Percentiles rank a stretch among this genome's conserved stretches.
Evolutionary conservation across 2,329 filamentous ascomycete species (phyloP).

Genomic region (Cryphonectria nitschkei): DNA sequence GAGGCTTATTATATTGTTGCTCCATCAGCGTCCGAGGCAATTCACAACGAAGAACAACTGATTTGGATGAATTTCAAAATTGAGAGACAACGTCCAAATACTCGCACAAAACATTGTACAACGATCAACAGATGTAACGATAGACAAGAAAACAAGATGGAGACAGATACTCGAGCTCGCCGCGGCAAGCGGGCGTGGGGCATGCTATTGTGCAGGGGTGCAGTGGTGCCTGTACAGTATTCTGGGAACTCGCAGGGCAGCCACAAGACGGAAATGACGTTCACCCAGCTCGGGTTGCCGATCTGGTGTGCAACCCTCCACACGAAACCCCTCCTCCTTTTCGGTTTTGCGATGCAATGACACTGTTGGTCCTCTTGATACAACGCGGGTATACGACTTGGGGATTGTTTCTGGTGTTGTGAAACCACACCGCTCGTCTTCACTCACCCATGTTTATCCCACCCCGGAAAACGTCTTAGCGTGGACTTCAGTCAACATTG

Average conservation of each 20-base stretch:
- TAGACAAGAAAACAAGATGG: not conserved
- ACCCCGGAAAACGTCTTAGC: not conserved
- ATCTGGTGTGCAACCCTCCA: not conserved
- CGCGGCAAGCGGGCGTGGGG: constrained; percentile 8
- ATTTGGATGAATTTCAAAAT: not conserved
- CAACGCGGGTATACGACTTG: not conserved
- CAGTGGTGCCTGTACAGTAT: not conserved
- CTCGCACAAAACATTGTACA: not conserved
- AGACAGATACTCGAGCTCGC: constrained; percentile 2
- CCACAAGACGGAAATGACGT: constrained; percentile 11
- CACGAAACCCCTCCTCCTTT: not conserved
- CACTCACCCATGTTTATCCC: not conserved
- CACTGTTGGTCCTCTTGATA: not conserved
- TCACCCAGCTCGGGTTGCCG: not conserved
- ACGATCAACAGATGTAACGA: not conserved
- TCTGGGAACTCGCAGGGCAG: constrained; percentile 1
- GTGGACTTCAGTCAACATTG: too few relatives aligned
- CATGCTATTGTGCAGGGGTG: constrained; percentile 4
- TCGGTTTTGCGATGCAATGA: not conserved
- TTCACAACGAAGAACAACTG: not conserved
- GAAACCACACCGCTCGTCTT: not conserved
- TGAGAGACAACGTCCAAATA: not conserved
- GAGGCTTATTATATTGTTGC: not conserved
- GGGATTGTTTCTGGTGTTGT: not conserved
- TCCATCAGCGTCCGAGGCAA: not conserved